Evolutionary conservation across 129 eudicot genomes (phyloP).

Genomic region (Deinandra increscens): DNA sequence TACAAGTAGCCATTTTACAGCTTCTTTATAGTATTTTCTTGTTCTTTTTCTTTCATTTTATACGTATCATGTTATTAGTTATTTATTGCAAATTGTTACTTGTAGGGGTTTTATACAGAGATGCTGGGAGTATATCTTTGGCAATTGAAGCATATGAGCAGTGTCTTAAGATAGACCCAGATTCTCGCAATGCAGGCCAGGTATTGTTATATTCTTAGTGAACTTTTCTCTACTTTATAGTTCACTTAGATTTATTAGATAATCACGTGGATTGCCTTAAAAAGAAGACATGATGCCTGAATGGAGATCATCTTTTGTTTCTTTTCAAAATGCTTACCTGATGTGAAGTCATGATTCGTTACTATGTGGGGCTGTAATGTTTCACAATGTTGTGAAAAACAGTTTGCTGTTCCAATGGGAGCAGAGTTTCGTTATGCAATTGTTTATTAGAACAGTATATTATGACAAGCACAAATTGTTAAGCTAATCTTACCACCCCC

Average conservation of each 20-base stretch:
- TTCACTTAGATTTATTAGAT: slow-evolving; percentile 13
- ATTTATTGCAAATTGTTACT: slow-evolving; percentile 20
- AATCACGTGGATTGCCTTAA: slow-evolving; percentile 1
- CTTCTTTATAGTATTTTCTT: neutral
- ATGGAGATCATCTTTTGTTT: neutral
- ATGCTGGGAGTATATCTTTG: slow-evolving; percentile 87
- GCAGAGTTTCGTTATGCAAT: neutral
- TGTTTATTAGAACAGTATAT: neutral
- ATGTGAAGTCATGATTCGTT: slow-evolving; percentile 14
- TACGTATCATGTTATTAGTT: neutral
- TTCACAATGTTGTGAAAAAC: neutral
- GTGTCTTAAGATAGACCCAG: slow-evolving; percentile 96
- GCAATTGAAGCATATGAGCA: slow-evolving; percentile 99
- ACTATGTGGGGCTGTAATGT: neutral
- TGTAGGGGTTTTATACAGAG: slow-evolving; percentile 94
- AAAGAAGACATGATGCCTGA: slow-evolving; percentile 4
- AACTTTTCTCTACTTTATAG: neutral
- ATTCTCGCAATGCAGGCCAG: slow-evolving; percentile 99
- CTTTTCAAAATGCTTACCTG: neutral
- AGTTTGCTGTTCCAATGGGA: neutral
- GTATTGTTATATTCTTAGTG: slow-evolving; percentile 36
- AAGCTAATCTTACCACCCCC: neutral
- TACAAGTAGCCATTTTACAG: neutral
- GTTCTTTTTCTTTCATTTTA: neutral
- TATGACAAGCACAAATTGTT: neutral